Conservation (phyloP, 164 flowering plant species). For the Annona squamosa region DNA sequence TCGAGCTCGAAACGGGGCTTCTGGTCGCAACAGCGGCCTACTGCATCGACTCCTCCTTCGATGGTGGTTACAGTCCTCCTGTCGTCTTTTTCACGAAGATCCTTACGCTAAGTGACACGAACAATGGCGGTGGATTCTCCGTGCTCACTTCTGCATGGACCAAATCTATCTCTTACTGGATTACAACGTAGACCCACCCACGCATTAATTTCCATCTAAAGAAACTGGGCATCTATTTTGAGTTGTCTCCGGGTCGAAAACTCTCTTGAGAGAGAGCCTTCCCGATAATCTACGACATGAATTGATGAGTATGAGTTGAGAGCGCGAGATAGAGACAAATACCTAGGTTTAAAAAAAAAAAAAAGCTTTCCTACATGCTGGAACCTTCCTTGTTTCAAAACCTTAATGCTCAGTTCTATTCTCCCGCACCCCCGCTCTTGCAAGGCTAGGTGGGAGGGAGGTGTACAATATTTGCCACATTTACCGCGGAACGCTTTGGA, state of each 20-base stretch:
- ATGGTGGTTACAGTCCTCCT: not conserved
- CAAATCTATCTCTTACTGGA: conserved; percentile 55
- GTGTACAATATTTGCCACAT: conserved; percentile 33
- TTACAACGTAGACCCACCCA: conserved; percentile 53
- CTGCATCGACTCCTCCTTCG: not conserved
- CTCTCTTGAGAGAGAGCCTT: no score
- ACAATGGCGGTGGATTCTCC: conserved; percentile 88
- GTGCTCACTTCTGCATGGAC: conserved; percentile 74
- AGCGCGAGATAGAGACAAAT: no score
- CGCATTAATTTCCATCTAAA: conserved; percentile 31
- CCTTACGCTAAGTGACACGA: conserved; percentile 70
- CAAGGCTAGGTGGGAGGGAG: conserved; percentile 41
- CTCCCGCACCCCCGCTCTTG: conserved; percentile 27
- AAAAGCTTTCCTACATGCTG: no score
- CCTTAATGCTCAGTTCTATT: no score
- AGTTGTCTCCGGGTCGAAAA: no score
- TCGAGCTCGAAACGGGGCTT: conserved; percentile 10
- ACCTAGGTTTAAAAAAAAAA: no score
- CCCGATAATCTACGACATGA: no score
- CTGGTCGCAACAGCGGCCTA: not conserved
- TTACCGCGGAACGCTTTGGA: conserved; percentile 70
- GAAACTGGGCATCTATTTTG: no score
- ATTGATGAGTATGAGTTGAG: no score
- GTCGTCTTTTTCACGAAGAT: conserved; percentile 47
- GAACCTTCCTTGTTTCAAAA: no score